Base-by-base conservation (phyloP, 345 rosid species). In the Alliaria petiolata region DNA sequence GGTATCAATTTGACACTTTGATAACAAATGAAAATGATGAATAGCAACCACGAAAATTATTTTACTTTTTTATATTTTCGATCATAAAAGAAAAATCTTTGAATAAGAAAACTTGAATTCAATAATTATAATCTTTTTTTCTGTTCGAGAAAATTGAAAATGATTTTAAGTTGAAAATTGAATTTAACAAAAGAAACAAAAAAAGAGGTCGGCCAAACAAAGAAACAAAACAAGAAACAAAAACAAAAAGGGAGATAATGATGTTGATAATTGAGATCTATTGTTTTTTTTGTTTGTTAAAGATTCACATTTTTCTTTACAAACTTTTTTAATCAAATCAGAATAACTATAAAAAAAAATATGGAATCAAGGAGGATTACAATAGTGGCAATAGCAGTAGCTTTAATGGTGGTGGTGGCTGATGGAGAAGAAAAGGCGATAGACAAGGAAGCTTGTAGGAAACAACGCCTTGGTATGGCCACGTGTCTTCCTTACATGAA, bases 401-500 rank as follows among this genome's bases (percentile, higher is more conserved):
- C 59, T 46, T 25, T 47, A 14, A 8, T 17, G 28, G 49, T 59
- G 59, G n/a, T 53, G 62, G 62, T 71, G 15, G 22, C 44, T 16
- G 66, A 67, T 8, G 50, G 22, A 5, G 84, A 79, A 2, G 86
- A 80, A 51, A 54, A 83, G 39, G 77, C 76, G 15, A 77, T 85
- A 76, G 93, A 92, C 75, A 84, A 56, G 71, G 84, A 84, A 22
- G 92, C 86, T 65, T 92, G 98, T 64, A 71, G 83, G 13, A 74
- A 85, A 68, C 86, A 86, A 73, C 69, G 89, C 3, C 79, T 51
- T 1, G 90, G 89, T 35, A 64, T 92, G 52, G 88, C 98, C 31
- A 82, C 88, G 8, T 92, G 98, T 77, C 80, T 92, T 50, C 86
- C 98, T 6, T 89, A 84, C 50, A 93, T 92, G 22, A 81, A 87